These are phyloP conservation scores for Zancudomyces culisetae DNA, from an alignment of 371 early-diverging fungal species.

Conservation along the genomic window DNA sequence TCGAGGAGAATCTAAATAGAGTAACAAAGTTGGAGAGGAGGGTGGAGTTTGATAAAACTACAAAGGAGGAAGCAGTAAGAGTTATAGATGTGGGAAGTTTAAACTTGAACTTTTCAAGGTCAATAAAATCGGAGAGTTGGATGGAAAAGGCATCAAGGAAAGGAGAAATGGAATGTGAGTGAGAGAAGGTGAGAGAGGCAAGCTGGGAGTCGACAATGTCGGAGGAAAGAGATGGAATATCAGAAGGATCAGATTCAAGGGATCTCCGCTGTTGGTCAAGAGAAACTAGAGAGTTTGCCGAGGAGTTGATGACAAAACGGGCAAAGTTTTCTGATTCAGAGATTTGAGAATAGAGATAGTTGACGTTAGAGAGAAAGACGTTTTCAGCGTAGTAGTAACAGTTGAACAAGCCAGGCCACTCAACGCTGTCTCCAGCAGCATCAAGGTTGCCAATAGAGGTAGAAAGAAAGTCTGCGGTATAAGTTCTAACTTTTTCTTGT, in stretches of 20 bases:
- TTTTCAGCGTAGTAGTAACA: constrained; percentile 73
- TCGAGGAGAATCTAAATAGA: constrained; percentile 11
- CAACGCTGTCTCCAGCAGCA: constrained; percentile 37
- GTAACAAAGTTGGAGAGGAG: constrained; percentile 15
- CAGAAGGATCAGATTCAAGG: not conserved
- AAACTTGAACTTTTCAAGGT: not conserved
- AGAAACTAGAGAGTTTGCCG: constrained; percentile 37
- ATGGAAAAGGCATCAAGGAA: constrained; percentile 17
- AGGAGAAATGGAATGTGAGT: not conserved
- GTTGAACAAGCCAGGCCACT: constrained; percentile 60
- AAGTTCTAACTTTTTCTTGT: constrained; percentile 18
- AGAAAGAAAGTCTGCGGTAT: constrained; percentile 13
- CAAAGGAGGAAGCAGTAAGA: constrained; percentile 19
- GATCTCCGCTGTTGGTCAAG: constrained; percentile 25
- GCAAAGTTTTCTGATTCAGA: constrained; percentile 45
- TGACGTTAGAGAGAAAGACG: constrained; percentile 44
- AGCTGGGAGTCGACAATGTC: not conserved
- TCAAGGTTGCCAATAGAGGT: constrained; percentile 30
- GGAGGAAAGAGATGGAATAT: not conserved
- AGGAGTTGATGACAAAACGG: constrained; percentile 33
- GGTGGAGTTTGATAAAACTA: constrained; percentile 15
- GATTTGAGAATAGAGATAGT: constrained; percentile 37
- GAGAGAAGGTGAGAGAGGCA: not conserved
- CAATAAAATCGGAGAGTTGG: constrained; percentile 8
- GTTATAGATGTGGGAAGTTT: constrained; percentile 18